Conservation (phyloP, 768 basidiomycete species). For the Stropharia rugosoannulata region DNA sequence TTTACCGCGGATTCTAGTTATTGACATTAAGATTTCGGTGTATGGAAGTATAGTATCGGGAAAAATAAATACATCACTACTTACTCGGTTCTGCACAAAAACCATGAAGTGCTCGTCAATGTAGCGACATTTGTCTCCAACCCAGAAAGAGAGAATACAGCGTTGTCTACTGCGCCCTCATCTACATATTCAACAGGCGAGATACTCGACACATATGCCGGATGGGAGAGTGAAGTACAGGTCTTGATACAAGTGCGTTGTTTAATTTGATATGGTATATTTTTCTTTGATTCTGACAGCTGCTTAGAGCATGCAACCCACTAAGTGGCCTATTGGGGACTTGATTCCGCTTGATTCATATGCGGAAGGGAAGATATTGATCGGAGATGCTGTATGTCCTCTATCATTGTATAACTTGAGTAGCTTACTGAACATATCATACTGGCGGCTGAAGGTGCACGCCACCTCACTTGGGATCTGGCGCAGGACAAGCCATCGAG, state of each 20-base stretch:
- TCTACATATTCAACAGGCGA: conserved; percentile 31
- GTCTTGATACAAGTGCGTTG: conserved; percentile 39
- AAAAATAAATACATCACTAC: conserved; percentile 44
- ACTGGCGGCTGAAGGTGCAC: conserved; percentile 28
- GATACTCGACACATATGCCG: conserved; percentile 30
- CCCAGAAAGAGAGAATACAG: conserved; percentile 30
- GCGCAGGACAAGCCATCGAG: conserved; percentile 32
- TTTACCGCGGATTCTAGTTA: too few species aligned
- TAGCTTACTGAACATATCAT: neutral
- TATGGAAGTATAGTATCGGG: conserved; percentile 29
- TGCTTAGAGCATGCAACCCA: conserved; percentile 32
- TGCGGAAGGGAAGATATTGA: conserved; percentile 35
- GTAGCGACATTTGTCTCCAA: conserved; percentile 29
- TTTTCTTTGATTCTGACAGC: neutral
- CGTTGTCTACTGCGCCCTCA: conserved; percentile 22
- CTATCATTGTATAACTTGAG: neutral
- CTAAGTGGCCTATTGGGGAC: conserved; percentile 42
- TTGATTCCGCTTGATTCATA: conserved; percentile 39
- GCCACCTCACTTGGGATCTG: conserved; percentile 30
- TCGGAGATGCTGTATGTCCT: conserved; percentile 46
- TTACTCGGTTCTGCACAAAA: conserved; percentile 51
- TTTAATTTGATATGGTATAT: neutral
- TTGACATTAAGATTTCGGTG: too few species aligned
- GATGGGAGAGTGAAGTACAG: conserved; percentile 48
- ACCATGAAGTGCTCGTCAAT: conserved; percentile 33